A percentile compares a stretch with the other conserved stretches of the same genome.
Conservation (phyloP, 768 basidiomycete species). For the Krasilnikovozyma curviuscula region DNA sequence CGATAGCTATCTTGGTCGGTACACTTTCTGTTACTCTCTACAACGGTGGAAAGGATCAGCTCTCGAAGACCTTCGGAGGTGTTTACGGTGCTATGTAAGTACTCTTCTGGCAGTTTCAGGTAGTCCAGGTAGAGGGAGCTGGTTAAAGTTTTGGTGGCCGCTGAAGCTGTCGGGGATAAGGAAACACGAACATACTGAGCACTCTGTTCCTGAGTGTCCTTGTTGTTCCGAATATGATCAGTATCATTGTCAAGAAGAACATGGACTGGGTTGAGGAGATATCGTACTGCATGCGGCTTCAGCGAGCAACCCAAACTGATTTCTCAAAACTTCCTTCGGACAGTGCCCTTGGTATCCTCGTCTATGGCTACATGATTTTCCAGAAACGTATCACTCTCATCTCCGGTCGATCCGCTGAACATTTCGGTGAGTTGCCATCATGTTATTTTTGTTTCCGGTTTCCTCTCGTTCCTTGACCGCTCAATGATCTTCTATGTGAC, state of each 20-base stretch:
- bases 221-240: too few species aligned
- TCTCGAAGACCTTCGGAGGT: slow-evolving; percentile 34
- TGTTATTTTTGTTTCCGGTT: neutral
- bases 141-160: too few species aligned
- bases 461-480: neutral
- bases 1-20: slow-evolving; percentile 61
- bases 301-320: too few species aligned
- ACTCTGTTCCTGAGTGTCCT: too few species aligned
- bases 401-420: slow-evolving; percentile 63
- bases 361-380: slow-evolving; percentile 73
- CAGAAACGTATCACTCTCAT: slow-evolving; percentile 82
- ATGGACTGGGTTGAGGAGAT: too few species aligned
- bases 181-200: too few species aligned
- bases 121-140: too few species aligned
- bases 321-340: slow-evolving; percentile 52
- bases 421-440: slow-evolving; percentile 46
- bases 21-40: slow-evolving; percentile 71
- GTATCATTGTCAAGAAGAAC: too few species aligned
- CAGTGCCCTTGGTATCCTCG: slow-evolving; percentile 31
- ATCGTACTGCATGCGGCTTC: too few species aligned
- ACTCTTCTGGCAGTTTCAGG: too few species aligned
- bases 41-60: slow-evolving; percentile 47
- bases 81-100: slow-evolving; percentile 7
- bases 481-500: too few species aligned
- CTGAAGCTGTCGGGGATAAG: too few species aligned